phyloP scores from a whole-genome alignment of 805 yeast species.

The Saturnispora halmiae region DNA sequence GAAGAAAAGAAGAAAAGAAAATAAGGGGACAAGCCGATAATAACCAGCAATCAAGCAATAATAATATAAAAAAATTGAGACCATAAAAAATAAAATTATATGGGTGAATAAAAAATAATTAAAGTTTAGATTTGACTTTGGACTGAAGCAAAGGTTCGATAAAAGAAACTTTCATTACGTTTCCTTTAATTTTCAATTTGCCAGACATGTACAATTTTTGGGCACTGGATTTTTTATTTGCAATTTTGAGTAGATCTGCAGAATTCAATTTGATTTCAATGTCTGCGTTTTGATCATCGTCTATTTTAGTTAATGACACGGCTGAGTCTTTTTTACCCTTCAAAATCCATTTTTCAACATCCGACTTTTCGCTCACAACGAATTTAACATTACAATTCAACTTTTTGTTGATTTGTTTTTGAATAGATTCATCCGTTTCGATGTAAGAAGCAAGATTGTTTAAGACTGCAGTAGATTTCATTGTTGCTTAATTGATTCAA shows the following conservation, averaged over 20 bases:
- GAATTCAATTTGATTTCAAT: slow-evolving; percentile 31
- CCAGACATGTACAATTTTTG: slow-evolving; percentile 81
- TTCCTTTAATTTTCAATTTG: slow-evolving; percentile 78
- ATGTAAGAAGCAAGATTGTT: neutral
- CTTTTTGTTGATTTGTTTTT: neutral
- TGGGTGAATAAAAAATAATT: too few species aligned
- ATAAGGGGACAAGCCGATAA: neutral
- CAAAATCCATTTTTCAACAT: neutral
- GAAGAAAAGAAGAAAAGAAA: neutral
- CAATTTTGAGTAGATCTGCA: slow-evolving; percentile 60
- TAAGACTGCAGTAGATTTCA: neutral
- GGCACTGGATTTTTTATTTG: slow-evolving; percentile 72
- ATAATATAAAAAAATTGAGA: neutral
- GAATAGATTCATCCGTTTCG: neutral
- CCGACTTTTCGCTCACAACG: neutral
- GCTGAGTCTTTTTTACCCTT: neutral
- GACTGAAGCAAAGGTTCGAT: slow-evolving; percentile 53
- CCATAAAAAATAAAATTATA: too few species aligned
- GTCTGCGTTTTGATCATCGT: neutral
- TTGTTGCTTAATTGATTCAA: too few species aligned
- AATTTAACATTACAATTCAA: slow-evolving; percentile 3
- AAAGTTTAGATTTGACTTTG: slow-evolving; percentile 38
- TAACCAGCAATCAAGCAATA: neutral
- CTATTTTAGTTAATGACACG: neutral
- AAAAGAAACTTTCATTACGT: slow-evolving; percentile 81